Percentiles rank a stretch among this genome's conserved stretches.
phyloP scores from a whole-genome alignment of 306 rosid genomes.

The Cucumis sativus region Cucumber_9930_V3 NC_026655.2:1624501-1625000 shows the following conservation, averaged over 20 bases:
- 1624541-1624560: slow-evolving; percentile 29
- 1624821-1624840: slow-evolving; percentile 39
- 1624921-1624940: slow-evolving; percentile 47
- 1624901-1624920: slow-evolving; percentile 39
- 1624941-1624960: slow-evolving; percentile 62
- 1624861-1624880: slow-evolving; percentile 78
- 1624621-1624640: slow-evolving; percentile 25
- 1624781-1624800: slow-evolving; percentile 60
- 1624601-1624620: slow-evolving; percentile 48
- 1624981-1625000: slow-evolving; percentile 27
- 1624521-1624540: slow-evolving; percentile 41
- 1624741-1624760: slow-evolving; percentile 27
- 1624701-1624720: slow-evolving; percentile 23
- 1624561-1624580: slow-evolving; percentile 41
- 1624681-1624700: slow-evolving; percentile 32
- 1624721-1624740: slow-evolving; percentile 44
- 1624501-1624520: slow-evolving; percentile 61
- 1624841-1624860: slow-evolving; percentile 43
- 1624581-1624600: slow-evolving; percentile 39
- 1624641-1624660: slow-evolving; percentile 35
- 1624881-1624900: slow-evolving; percentile 74
- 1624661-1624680: slow-evolving; percentile 32
- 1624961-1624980: slow-evolving; percentile 74
- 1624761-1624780: slow-evolving; percentile 23
- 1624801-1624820: slow-evolving; percentile 88